Base-by-base conservation (phyloP, 768 basidiomycete genomes). In the Mycena vitilis region DNA sequence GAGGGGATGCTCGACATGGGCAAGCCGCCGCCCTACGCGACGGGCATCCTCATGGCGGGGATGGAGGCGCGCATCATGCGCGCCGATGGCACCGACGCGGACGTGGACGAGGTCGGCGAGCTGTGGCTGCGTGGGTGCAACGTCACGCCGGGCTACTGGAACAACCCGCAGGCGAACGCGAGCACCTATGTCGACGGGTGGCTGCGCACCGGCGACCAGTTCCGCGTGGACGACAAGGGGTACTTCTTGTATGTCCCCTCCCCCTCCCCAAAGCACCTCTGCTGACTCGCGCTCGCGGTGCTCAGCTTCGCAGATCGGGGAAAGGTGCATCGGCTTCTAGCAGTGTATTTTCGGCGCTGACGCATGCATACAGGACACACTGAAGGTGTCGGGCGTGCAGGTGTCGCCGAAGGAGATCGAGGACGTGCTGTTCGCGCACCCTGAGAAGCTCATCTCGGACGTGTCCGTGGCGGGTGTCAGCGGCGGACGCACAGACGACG, bases 331-430 rank as follows among this genome's bases (percentile, higher is more conserved):
- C 3, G 30, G 3, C 30, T 30, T 52, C 37, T 37, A 5, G 15
- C 22, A 5, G 22, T 20, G 15, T 49, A 16, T 25, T 20, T 22
- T 12, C 4, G 45, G 25, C 15, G 51, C 25, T 18, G 30, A 23
- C 15, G 57, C 44, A 40, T 40, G 40, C 44, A 45, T 54, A 25
- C 56, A 93, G 89, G 94, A 95, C 73, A 93, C 88, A 0, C 82
- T 95, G 23, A 95, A 95, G 75, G 85, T 95, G 4, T 93, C 91
- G 0, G 94, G 93, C 5, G 82, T 82, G 56, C 94, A 95, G 77
- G 94, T 95, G 0, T 93, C 94, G 0, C 94, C 93, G 0, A 84
- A 86, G 20, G 93, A 95, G 75, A 90, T 95, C 59, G 94, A 95
- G 75, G 82, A 87, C 34, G 85, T 84, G 25, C 79, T 95, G 2